Base-by-base conservation (phyloP, 2,329 filamentous ascomycete genomes). In the Capronia epimyces region DNA sequence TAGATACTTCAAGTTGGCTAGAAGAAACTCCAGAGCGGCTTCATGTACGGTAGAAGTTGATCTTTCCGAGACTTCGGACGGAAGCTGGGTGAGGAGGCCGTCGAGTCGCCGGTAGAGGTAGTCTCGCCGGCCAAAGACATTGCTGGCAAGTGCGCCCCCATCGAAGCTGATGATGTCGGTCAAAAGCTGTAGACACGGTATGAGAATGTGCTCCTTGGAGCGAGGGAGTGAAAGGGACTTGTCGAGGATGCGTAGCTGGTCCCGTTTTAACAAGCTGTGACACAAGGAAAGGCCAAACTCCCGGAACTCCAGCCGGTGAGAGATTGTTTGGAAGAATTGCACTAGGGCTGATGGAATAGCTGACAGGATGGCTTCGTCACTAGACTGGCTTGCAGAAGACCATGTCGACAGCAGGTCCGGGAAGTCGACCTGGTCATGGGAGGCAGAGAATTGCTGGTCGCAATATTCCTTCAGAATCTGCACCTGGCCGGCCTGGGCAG, bases 81-180 rank as follows among this genome's bases (percentile, higher is more conserved):
- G 79, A 46, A 80, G 78, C n/a, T 91, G 76, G 39, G 84, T 82
- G 46, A 98, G 79, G 60, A 95, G 94, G 46, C 87, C 78, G 4
- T 87, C 84, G 2, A 98, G 72, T 5, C 84, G 83, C 62, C 89
- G 85, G 51, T 95, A 84, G 0, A 88, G 93, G 52, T 82, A 83
- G 61, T 88, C 83, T 60, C 89, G 80, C 25, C 83, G 83, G 46
- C 85, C 78, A 66, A 95, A 94, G 27, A 96, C 76, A 40, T 83
- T 77, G 59, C 81, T 83, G 22, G 90, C 88, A 49, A 89, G 77
- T 36, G 82, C 80, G 12, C 93, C 94, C 13, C 89, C 89, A 67
- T 97, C 90, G 57, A 95, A 86, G 48, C 77, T 82, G 13, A 88
- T 81, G n/a, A 90, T 78, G 69, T 98, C 91, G 45, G 84, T 87